Conservation (phyloP, 2,329 filamentous ascomycete species). For the Massarina eburnea region DNA sequence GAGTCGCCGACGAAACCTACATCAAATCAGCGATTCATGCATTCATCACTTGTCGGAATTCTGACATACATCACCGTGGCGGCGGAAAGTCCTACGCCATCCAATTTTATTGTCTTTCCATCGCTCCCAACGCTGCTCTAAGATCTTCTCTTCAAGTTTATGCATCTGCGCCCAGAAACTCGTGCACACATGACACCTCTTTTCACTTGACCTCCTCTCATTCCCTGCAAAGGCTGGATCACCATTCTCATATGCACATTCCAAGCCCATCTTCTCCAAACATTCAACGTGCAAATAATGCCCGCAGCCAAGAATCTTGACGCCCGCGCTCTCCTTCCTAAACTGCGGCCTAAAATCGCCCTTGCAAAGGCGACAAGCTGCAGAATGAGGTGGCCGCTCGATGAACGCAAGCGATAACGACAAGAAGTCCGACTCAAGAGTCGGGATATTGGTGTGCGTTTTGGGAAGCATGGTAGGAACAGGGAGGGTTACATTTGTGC, state of each 20-base stretch:
- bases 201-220: neutral
- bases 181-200: neutral
- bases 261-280: neutral
- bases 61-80: neutral
- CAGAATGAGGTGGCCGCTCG: neutral
- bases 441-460: neutral
- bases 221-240: neutral
- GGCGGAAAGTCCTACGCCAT: neutral
- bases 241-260: neutral
- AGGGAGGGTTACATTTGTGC: neutral
- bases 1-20: neutral
- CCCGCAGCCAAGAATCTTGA: neutral
- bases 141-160: neutral
- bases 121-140: neutral
- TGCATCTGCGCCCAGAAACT: neutral
- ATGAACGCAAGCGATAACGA: neutral
- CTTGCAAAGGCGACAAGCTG: neutral
- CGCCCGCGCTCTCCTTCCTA: neutral
- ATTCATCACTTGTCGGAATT: neutral
- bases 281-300: conserved; percentile 1
- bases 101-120: neutral
- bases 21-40: neutral
- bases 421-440: neutral
- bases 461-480: neutral
- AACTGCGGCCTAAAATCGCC: neutral